Percentiles rank a stretch among this genome's conserved stretches.
Conservation (phyloP, 1,284 basidiomycete genomes). For the Ustilago shanxiensis region DNA sequence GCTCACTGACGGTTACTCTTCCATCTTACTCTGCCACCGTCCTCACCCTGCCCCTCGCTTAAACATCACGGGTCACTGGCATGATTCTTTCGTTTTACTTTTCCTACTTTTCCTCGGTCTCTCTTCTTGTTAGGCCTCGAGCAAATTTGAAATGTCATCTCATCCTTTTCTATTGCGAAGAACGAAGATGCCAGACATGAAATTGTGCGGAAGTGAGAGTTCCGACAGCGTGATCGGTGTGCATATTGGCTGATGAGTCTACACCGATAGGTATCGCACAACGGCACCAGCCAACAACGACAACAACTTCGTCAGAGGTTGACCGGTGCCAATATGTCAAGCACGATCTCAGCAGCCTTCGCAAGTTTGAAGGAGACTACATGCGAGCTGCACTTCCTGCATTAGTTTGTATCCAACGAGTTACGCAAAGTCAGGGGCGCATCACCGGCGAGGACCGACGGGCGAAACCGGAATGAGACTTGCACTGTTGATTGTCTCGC, state of each 20-base stretch:
- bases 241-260: background rate
- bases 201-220: background rate
- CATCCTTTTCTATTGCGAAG: background rate
- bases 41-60: slow-evolving; percentile 19
- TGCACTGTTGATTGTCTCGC: background rate
- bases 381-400: slow-evolving; percentile 8
- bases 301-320: background rate
- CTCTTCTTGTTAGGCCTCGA: background rate
- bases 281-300: background rate
- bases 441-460: background rate
- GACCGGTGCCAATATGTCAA: background rate
- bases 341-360: background rate
- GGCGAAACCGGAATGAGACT: background rate
- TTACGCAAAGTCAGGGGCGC: background rate
- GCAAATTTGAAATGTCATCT: background rate
- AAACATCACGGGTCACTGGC: background rate
- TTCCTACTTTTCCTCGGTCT: background rate
- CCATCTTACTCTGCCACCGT: slow-evolving; percentile 31
- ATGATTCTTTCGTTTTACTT: background rate
- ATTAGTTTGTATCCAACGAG: slow-evolving; percentile 5
- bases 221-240: background rate
- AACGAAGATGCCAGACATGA: background rate
- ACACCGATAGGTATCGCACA: background rate
- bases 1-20: slow-evolving; percentile 21
- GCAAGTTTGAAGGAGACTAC: background rate